Evolutionary conservation across 805 yeast genomes (phyloP), one percentile per base, ranked within the genome.

Genomic region (Wickerhamomyces ciferrii): DNA sequence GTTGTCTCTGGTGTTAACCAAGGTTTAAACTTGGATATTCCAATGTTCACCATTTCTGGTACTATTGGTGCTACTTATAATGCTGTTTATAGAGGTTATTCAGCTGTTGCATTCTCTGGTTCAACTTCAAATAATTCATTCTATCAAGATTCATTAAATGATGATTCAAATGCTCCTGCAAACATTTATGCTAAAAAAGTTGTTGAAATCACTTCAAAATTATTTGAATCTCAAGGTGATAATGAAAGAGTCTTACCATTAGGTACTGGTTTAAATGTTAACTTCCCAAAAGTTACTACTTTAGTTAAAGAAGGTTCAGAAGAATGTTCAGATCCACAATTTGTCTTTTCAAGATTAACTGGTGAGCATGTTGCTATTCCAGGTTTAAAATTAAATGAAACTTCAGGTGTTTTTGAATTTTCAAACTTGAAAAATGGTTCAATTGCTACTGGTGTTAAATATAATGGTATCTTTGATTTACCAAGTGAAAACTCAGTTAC

Each of bases 1-100:
- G 75, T 76, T 45, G 73, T 75, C 42, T 61, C 74, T 46, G 81
- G 81, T 52, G 79, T 79, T 44, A 76, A 76, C 56, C 76, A 76
- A 62, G 81, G 81, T 51, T 57, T 63, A 48, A 76, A 76, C 62
- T 49, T 67, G 48, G 74, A 75, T 41, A 70, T 71, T 40, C 67
- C 70, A 43, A 66, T 59, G 53, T 70, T 51, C 51, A 70, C 76
- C 25, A 27, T 71, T 29, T 72, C 78, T 10, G 82, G 81, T 58
- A 76, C 82, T 24, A 67, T 74, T 53, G 81, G 79, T 58, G 74
- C 80, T 29, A 65, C 76, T 39, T 72, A 70, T 60, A 70, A 68
- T 49, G 62, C 79, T 40, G 69, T 68, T 35, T 70, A 72, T 59
- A 66, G 80, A 63, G 77, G 76, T 19, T 51, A 67, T 48, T 75